Base-by-base conservation (phyloP, 306 rosid species). In the Alnus glutinosa region DNA sequence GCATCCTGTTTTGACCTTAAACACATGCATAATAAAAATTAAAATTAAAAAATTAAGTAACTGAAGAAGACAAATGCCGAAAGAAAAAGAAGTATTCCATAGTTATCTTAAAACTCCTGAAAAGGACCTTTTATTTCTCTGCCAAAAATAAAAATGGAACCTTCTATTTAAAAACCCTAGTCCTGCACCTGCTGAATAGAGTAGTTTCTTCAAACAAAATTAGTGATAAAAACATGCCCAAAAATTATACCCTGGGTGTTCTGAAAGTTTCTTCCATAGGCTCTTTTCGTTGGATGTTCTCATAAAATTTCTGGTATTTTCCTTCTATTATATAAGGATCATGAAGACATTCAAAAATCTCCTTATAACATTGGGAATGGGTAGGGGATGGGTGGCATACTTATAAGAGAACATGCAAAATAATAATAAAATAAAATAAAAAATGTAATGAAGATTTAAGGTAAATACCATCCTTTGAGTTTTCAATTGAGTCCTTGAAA, bases 401-500 rank as follows among this genome's bases (percentile, higher is more conserved):
- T 8, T 62, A 9, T 74, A 48, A 63, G 71, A 39, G 46, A 76
- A 66, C 28, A 23, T 23, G 28, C 28, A 23, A 23, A 23, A 23
- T 23, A 23, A 23, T 23, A 23, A 23, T 23, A 23, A 23, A 23
- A 23, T 23, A 23, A 8, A 32, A 18, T n/a, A 44, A 23, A 1
- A 69, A 9, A 36, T 37, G 59, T 18, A 39, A 2, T 16, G 72
- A 72, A 30, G 52, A 37, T 71, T 18, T 46, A 46, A 49, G 61
- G 73, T 76, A 42, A 63, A 62, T 85, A 88, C 92, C 92, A 58
- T 88, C 89, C 80, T 84, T 88, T 1, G 88, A 81, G 81, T 63
- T 86, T 39, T 88, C 92, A 12, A 81, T 78, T 8, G 78, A 86
- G 32, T 88, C 92, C 89, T 84, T 88, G 85, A 83, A 79, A 14